Evolutionary conservation across 139 green algal genomes (phyloP).

Genomic region (Haematococcus lacustris): DNA sequence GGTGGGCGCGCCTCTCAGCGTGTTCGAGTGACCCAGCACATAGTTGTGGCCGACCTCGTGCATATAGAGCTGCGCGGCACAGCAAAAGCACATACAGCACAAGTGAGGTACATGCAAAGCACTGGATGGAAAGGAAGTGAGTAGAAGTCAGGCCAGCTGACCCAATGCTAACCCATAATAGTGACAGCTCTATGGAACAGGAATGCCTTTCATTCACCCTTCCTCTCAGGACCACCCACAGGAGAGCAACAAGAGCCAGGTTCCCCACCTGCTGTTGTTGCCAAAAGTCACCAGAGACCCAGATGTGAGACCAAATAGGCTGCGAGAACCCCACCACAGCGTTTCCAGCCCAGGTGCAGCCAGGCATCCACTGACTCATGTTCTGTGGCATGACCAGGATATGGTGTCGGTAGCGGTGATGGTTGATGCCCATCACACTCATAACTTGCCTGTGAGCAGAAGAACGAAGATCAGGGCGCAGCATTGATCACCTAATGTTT

Average conservation of each 20-base stretch:
- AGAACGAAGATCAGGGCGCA: no score
- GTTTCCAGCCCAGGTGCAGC: slow-evolving; percentile 18
- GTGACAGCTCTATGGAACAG: not conserved
- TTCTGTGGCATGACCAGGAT: slow-evolving; percentile 17
- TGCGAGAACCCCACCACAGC: slow-evolving; percentile 16
- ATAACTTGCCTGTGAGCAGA: not conserved
- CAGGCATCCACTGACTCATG: slow-evolving; percentile 9
- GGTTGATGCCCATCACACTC: not conserved
- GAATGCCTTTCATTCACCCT: not conserved
- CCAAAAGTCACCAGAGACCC: slow-evolving; percentile 24
- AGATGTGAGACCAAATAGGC: slow-evolving; percentile 14
- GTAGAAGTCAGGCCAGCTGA: not conserved
- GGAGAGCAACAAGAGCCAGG: not conserved
- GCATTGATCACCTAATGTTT: no score
- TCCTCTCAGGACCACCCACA: not conserved
- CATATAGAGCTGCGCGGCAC: slow-evolving; percentile 15
- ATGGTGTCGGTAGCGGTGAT: slow-evolving; percentile 14
- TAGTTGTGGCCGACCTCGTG: slow-evolving; percentile 41
- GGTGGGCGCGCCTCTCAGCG: slow-evolving; percentile 2
- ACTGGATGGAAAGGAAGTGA: not conserved
- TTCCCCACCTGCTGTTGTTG: slow-evolving; percentile 14
- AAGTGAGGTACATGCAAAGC: not conserved
- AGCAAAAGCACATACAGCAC: not conserved
- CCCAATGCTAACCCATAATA: not conserved
- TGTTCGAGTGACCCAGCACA: slow-evolving; percentile 15